Conservation (phyloP, 371 early-diverging fungal genomes). For the Mortierella sp. region DNA sequence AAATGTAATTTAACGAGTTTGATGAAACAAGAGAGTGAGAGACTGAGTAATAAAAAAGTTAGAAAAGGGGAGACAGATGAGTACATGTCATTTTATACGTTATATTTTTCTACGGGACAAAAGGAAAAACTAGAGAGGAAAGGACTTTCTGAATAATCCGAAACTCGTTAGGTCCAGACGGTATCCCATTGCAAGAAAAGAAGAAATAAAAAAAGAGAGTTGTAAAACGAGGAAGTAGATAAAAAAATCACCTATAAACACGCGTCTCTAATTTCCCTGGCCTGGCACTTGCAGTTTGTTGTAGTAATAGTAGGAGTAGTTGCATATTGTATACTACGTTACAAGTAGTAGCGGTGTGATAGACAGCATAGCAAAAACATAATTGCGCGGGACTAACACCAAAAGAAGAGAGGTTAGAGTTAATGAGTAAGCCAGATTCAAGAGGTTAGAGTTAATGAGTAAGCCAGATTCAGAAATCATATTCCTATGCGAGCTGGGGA, state of each 20-base stretch:
- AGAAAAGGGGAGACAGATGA: background rate
- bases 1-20: no score
- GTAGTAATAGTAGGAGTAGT: no score
- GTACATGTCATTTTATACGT: background rate
- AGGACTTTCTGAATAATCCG: no score
- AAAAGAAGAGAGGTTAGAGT: background rate
- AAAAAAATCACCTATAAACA: no score
- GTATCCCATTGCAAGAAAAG: background rate
- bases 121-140: no score
- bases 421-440: background rate
- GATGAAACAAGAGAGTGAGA: background rate
- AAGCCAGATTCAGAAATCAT: background rate
- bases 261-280: slow-evolving; percentile 13
- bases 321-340: no score
- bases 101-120: no score
- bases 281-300: no score
- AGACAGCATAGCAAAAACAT: background rate
- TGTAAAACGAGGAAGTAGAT: background rate
- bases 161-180: no score
- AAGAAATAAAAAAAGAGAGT: background rate
- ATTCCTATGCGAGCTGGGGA: slow-evolving; percentile 1
- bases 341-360: background rate
- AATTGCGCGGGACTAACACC: no score
- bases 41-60: no score
- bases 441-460: background rate